These are phyloP conservation scores for Penicillium manginii DNA, from an alignment of 495 filamentous ascomycete genomes.

Conservation along the genomic window DNA sequence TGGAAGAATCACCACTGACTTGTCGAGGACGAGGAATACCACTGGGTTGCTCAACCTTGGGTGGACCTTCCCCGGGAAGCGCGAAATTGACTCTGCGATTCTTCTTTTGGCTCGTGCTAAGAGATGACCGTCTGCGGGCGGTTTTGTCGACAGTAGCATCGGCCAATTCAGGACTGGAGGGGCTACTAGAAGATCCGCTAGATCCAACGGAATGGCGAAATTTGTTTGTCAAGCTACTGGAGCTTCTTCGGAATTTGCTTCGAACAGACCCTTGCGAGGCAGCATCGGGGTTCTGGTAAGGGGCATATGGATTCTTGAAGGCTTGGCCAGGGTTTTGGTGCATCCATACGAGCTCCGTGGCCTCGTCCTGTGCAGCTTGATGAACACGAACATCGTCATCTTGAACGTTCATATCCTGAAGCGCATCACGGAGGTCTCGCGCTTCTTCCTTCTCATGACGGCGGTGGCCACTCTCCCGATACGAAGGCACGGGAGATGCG, in stretches of 20 bases:
- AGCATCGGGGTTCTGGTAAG: conserved; percentile 57
- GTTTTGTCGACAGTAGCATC: conserved; percentile 5
- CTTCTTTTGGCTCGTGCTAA: conserved; percentile 34
- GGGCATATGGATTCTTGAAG: conserved; percentile 57
- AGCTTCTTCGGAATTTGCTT: conserved; percentile 48
- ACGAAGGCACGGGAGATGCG: conserved; percentile 58
- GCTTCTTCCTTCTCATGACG: conserved; percentile 91
- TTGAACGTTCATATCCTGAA: conserved; percentile 76
- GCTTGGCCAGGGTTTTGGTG: conserved; percentile 71
- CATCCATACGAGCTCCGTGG: conserved; percentile 83
- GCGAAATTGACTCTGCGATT: conserved; percentile 50
- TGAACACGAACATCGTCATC: conserved; percentile 76
- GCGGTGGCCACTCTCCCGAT: conserved; percentile 77
- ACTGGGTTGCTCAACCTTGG: conserved; percentile 8
- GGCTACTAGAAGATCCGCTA: conserved; percentile 30
- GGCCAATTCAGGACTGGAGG: conserved; percentile 26
- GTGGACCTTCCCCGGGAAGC: conserved; percentile 34
- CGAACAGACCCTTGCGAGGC: conserved; percentile 48
- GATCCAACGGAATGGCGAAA: conserved; percentile 26
- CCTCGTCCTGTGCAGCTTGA: conserved; percentile 79
- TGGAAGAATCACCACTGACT: conserved; percentile 44
- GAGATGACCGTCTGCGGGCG: conserved; percentile 21
- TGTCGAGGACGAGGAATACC: conserved; percentile 36
- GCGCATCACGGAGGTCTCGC: conserved; percentile 71
- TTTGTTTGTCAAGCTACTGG: conserved; percentile 18